phyloP scores from a whole-genome alignment of 2,329 filamentous ascomycete species.

The Microsporum canis region DNA sequence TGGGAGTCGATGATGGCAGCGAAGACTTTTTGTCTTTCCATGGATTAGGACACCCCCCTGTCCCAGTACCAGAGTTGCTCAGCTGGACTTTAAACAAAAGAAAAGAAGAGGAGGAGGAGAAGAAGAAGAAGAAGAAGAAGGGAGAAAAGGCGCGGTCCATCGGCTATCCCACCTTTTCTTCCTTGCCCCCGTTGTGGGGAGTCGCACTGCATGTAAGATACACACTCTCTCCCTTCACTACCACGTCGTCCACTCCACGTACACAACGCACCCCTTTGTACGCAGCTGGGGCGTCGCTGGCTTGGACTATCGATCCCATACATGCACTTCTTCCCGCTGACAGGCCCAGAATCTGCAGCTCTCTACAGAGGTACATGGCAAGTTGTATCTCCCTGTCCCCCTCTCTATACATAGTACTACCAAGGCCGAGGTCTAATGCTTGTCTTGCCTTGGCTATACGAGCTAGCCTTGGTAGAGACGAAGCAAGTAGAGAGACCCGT shows the following conservation, averaged over 20 bases:
- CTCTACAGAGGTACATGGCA: too few species aligned
- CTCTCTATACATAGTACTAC: neutral
- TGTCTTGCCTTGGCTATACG: neutral
- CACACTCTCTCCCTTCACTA: neutral
- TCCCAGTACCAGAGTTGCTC: neutral
- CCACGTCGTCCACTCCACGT: neutral
- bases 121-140: neutral
- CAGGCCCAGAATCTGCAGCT: too few species aligned
- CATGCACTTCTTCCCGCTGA: neutral
- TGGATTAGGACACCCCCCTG: too few species aligned
- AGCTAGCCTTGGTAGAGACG: neutral
- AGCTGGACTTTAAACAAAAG: neutral
- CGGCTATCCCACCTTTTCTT: neutral
- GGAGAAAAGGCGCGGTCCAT: neutral
- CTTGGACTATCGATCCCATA: neutral
- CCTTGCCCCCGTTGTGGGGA: neutral
- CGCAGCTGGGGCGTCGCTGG: neutral
- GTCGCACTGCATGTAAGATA: neutral
- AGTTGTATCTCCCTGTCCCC: neutral
- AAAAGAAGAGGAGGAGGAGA: neutral
- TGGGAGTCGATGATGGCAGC: neutral
- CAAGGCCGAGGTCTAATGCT: neutral
- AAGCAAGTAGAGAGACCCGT: too few species aligned
- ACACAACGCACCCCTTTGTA: neutral
- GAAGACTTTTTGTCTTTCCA: neutral